phyloP scores from a whole-genome alignment of 176 grass and related monocot species.

The Bothriochloa decipiens region DNA sequence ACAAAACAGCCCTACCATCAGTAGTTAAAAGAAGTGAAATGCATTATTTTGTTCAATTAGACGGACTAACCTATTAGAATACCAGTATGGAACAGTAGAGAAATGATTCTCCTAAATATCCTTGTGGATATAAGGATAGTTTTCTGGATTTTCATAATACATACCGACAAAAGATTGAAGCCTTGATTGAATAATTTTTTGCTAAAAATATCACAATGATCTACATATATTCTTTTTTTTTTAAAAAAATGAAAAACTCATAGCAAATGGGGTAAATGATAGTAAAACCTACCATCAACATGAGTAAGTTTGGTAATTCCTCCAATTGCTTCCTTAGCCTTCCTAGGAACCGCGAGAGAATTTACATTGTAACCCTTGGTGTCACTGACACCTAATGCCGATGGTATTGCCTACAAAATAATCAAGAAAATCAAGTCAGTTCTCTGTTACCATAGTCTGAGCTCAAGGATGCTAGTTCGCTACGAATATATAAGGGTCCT shows the following conservation, averaged over 20 bases:
- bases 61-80: not conserved
- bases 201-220: not conserved
- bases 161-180: not conserved
- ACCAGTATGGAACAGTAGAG: not conserved
- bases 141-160: not conserved
- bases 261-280: slow-evolving; percentile 14
- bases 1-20: not conserved
- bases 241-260: not conserved
- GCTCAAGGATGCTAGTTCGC: slow-evolving; percentile 5
- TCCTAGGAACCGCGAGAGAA: slow-evolving; percentile 93
- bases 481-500: slow-evolving; percentile 21
- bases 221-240: not conserved
- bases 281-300: slow-evolving; percentile 63
- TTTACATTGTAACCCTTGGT: slow-evolving; percentile 94
- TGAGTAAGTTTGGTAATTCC: slow-evolving; percentile 98
- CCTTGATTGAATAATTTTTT: not conserved
- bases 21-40: not conserved
- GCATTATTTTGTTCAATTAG: not conserved
- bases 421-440: not conserved
- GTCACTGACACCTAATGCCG: slow-evolving; percentile 87
- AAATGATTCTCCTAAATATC: not conserved
- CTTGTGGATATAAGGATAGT: not conserved
- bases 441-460: not conserved
- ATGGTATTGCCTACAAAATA: slow-evolving; percentile 86
- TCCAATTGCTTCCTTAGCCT: slow-evolving; percentile 98